Base-by-base conservation (phyloP, 208 protist genomes). In the Trypanosoma rangeli region DNA sequence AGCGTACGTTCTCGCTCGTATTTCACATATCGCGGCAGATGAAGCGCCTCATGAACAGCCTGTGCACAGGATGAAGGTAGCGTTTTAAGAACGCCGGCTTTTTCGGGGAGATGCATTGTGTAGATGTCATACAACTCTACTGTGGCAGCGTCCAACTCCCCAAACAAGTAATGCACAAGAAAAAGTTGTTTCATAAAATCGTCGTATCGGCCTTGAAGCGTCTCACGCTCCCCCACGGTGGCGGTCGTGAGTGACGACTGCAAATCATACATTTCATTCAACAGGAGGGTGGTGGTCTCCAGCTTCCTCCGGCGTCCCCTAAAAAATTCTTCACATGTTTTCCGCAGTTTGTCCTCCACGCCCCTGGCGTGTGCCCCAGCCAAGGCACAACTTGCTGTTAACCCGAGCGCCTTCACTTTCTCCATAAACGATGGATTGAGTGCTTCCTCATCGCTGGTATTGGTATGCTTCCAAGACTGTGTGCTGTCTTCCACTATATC, bases 1-100 rank as follows among this genome's bases (percentile, higher is more conserved):
- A 89, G 63, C 20, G 81, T 84, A 35, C 86, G 80, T 73, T 89
- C 83, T 1, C 86, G 72, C 76, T 92, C 86, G 46, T 85, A 89
- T 50, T 71, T 69, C 29, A 77, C 70, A 64, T 78, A 82, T 39
- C 86, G 83, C 8, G 70, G 70, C 24, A 72, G n/a, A 39, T 72
- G 20, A 48, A 59, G 44, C 12, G 63, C 46, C 46, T 70, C 62
- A 58, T 73, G 66, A 10, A 73, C 50, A 48, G 69, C 54, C 65
- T 61, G 37, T 18, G 69, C 69, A 48, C 79, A 86, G 12, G 77
- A 84, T 9, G 83, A 89, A 26, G 86, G 83, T 10, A 87, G 72
- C 16, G 48, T 50, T 56, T 67, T 57, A 42, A 92, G 68, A 37
- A 78, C 64, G 13, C 31, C 22, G 22, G 63, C 67, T n/a, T 76